Base-by-base conservation (phyloP, 306 rosid genomes). In the Glycine soja region DNA sequence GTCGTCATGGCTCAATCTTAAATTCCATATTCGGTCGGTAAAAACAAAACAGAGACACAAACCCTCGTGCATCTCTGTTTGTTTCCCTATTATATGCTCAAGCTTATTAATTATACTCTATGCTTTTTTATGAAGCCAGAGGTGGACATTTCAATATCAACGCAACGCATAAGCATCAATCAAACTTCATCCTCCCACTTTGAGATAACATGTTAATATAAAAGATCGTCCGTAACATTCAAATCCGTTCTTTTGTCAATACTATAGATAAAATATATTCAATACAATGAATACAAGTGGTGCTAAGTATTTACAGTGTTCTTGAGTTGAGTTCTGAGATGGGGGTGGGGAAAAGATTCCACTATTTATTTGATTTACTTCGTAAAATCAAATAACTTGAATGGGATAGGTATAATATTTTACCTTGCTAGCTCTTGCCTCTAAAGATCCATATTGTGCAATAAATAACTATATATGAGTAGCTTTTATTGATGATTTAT, bases 1-100 rank as follows among this genome's bases (percentile, higher is more conserved):
- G 11, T 64, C 53, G 5, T 36, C 3, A 50, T 5, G 30, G 1
- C 19, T 56, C 10, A 13, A 67, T 7, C 59, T 24, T 53, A 58
- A 46, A 70, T 70, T 78, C 30, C 52, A 59, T 71, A 16, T 56
- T 40, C 10, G 71, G 83, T 70, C 70, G 77, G 83, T 70, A n/a
- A 18, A 79, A 58, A 19, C 53, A 70, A 46, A 68, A 69, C 75
- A 79, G n/a, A 18, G 47, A 56, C 50, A 19, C 36, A 40, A 69
- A 18, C 82, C 67, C 45, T 52, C 38, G 70, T 70, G 71, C 70
- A 79, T 32, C 19, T 38, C 0, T 6, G 80, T 46, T 61, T 15
- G 4, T 32, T 61, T 76, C 58, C 30, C 30, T 43, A 19, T 50
- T 70, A 12, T 34, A 34, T 34, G 38, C 38, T 34, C 7, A 2